Evolutionary conservation across 805 yeast genomes (phyloP).

Genomic region (Metschnikowia lachancei): DNA sequence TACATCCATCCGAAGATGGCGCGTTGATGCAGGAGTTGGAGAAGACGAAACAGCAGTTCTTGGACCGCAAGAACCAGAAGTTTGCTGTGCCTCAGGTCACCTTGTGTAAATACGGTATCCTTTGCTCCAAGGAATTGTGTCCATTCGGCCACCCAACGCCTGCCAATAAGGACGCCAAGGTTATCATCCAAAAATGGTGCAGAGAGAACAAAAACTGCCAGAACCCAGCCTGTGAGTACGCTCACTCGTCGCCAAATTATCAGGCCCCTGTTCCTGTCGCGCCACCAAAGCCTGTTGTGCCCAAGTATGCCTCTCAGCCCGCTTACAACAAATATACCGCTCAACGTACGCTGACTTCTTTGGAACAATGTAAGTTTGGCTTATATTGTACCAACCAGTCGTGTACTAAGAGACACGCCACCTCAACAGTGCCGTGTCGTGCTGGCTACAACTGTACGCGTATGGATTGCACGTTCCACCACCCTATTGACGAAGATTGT

Average conservation of each 20-base stretch:
- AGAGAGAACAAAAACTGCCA: constrained; percentile 62
- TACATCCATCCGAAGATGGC: constrained; percentile 85
- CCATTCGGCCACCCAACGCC: constrained; percentile 93
- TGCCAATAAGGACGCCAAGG: constrained; percentile 70
- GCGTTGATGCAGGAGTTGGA: constrained; percentile 67
- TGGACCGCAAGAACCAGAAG: constrained; percentile 37
- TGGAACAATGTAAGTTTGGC: constrained; percentile 85
- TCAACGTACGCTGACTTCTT: constrained; percentile 42
- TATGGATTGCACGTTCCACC: constrained; percentile 77
- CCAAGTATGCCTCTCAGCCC: constrained; percentile 4
- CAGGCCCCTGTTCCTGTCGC: constrained; percentile 28
- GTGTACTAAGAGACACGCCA: constrained; percentile 86
- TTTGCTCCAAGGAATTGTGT: constrained; percentile 76
- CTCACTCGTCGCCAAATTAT: constrained; percentile 76
- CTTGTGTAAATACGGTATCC: constrained; percentile 71
- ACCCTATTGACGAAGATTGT: constrained; percentile 77
- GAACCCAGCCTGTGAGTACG: constrained; percentile 61
- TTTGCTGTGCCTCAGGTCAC: constrained; percentile 31
- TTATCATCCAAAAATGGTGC: constrained; percentile 73
- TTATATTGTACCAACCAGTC: constrained; percentile 68
- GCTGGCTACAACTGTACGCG: constrained; percentile 77
- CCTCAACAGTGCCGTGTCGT: constrained; percentile 70
- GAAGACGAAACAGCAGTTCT: constrained; percentile 52
- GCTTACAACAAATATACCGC: constrained; percentile 7
- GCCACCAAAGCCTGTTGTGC: constrained; percentile 14